Conservation (phyloP, 176 grass and related monocot species). For the Sorghum bicolor region DNA sequence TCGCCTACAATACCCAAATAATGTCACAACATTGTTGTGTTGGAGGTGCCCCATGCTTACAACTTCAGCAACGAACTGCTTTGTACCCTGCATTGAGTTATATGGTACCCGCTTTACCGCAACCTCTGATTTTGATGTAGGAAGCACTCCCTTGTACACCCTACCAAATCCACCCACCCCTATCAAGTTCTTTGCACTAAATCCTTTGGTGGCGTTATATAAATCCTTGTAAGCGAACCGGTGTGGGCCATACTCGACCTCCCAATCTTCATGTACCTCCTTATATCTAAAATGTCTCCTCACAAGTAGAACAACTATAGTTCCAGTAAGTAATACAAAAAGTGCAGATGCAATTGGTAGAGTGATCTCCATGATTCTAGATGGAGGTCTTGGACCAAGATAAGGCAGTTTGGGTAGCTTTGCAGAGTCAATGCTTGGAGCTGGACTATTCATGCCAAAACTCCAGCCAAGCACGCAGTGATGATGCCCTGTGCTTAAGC, state of each 20-base stretch:
- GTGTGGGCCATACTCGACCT: conserved; percentile 29
- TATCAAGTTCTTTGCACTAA: neutral
- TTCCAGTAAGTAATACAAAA: neutral
- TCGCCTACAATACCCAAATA: conserved; percentile 26
- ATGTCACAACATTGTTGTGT: conserved; percentile 9
- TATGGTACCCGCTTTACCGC: neutral
- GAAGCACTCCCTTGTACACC: conserved; percentile 18
- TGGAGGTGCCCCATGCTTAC: conserved; percentile 3
- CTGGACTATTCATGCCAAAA: conserved; percentile 9
- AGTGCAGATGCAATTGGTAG: neutral
- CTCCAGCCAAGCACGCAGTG: conserved; percentile 15
- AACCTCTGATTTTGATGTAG: neutral
- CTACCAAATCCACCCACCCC: conserved; percentile 24
- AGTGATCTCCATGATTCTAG: neutral
- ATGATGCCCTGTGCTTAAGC: neutral
- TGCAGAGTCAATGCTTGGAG: conserved; percentile 1
- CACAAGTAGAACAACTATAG: neutral
- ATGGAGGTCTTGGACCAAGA: neutral
- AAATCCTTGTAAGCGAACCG: conserved; percentile 30
- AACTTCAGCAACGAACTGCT: conserved; percentile 13
- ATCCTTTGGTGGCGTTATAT: conserved; percentile 9
- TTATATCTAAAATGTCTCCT: conserved; percentile 3
- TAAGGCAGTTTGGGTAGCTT: conserved; percentile 20
- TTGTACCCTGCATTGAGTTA: conserved; percentile 21
- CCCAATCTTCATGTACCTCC: conserved; percentile 44